Base-by-base conservation (phyloP, 192 early-diverging fungal species). In the Funneliformis geosporum region DNA sequence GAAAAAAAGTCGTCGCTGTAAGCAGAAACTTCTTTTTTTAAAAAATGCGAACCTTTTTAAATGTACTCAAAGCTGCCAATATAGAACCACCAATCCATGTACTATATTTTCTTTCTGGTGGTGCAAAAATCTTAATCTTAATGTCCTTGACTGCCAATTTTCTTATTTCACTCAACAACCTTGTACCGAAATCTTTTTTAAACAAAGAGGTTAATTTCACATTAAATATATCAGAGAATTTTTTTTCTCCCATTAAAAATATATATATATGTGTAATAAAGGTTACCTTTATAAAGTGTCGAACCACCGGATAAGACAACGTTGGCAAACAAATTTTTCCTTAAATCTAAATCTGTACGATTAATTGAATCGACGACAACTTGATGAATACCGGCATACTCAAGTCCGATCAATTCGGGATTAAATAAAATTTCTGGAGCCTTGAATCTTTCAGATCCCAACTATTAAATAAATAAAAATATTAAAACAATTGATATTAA, bases 1-100 rank as follows among this genome's bases (percentile, higher is more conserved):
- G 46, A 43, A 72, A 23, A 60, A 25, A 40, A 61, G 16, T n/a
- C n/a, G 21, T 23, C 55, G 11, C 23, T 21, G 10, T 8, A 33
- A 62, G n/a, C 27, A 69, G 3, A 25, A 70, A 66, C 16, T n/a
- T n/a, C 2, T 11, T 61, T 16, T 14, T 12, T 21, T 14, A 28
- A 76, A 11, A 47, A 11, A 27, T 23, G 21, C 75, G 38, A 82
- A 89, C 87, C 86, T 96, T 98, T 84, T 97, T 97, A 89, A 99
- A 99, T n/a, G 97, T 96, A 85, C 94, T 95, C 76, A 98, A 89
- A 11, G 94, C 94, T 8, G 96, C 96, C 64, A 98, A 81, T 88
- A 99, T 98, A 42, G 94, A 95, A 0, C 97, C 97, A 72, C 97
- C 98, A 80, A 98, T 97, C 97, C 98, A 99, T 40, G 97, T 98